These are phyloP conservation scores for Leccinum sublutescens DNA, from an alignment of 768 basidiomycete genomes.

Conservation along the genomic window DNA sequence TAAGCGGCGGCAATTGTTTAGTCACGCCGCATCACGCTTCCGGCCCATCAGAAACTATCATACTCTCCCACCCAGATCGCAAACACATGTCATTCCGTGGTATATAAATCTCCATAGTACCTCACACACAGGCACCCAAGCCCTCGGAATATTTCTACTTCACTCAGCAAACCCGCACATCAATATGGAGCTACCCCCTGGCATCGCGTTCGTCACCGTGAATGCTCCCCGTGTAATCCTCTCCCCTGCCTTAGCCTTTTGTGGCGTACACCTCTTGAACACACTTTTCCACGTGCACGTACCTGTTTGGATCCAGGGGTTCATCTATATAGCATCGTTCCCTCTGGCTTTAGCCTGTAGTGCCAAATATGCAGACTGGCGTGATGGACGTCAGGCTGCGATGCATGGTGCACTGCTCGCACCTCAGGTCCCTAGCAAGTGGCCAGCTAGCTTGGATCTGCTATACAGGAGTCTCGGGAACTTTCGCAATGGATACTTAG, in stretches of 20 bases:
- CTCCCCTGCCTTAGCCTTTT: constrained; percentile 18
- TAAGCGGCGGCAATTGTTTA: neutral
- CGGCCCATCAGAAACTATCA: neutral
- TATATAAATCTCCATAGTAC: constrained; percentile 3
- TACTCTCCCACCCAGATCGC: neutral
- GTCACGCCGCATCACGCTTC: neutral
- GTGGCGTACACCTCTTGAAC: constrained; percentile 12
- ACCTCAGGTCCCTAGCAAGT: constrained; percentile 33
- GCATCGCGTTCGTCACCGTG: constrained; percentile 27
- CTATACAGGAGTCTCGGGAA: constrained; percentile 24
- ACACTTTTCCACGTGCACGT: constrained; percentile 6
- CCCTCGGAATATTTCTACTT: neutral
- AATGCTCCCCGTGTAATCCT: constrained; percentile 25
- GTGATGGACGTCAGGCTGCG: constrained; percentile 14
- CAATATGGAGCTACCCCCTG: constrained; percentile 35
- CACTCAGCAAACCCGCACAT: neutral
- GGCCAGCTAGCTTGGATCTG: constrained; percentile 39
- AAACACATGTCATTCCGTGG: constrained; percentile 10
- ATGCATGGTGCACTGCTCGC: constrained; percentile 32
- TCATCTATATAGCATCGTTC: constrained; percentile 24
- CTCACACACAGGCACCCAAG: neutral
- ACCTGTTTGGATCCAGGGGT: constrained; percentile 17
- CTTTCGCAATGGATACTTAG: constrained; percentile 28
- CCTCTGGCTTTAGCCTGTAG: constrained; percentile 19
- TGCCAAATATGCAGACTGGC: constrained; percentile 13